These are phyloP conservation scores for Moesziomyces antarcticus DNA, from an alignment of 1,284 basidiomycete species.

Conservation along the genomic window DNA sequence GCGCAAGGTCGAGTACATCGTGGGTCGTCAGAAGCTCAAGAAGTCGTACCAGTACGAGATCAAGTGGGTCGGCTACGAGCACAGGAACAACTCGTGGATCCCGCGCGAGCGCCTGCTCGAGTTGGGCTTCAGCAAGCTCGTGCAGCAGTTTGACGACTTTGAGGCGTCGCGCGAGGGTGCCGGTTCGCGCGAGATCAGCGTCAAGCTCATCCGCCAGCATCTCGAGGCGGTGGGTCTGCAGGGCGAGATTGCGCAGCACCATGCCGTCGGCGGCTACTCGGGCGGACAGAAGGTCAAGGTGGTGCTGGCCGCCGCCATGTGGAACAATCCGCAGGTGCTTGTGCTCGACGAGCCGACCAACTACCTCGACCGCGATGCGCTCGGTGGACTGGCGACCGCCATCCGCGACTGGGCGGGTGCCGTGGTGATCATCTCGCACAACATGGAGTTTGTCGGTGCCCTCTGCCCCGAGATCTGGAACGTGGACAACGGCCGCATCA, in stretches of 20 bases:
- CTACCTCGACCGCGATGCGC: slow-evolving; percentile 76
- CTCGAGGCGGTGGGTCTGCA: slow-evolving; percentile 84
- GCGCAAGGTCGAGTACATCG: slow-evolving; percentile 86
- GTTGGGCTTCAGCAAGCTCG: slow-evolving; percentile 90
- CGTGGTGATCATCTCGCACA: slow-evolving; percentile 97
- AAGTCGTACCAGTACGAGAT: slow-evolving; percentile 92
- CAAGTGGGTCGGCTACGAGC: slow-evolving; percentile 94
- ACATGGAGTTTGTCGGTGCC: slow-evolving; percentile 70
- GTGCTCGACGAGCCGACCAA: slow-evolving; percentile 81
- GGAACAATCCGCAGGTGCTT: slow-evolving; percentile 67
- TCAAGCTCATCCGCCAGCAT: slow-evolving; percentile 66
- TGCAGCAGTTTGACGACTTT: slow-evolving; percentile 96
- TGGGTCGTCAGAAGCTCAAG: slow-evolving; percentile 98
- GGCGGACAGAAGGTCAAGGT: slow-evolving; percentile 94
- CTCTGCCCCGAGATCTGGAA: slow-evolving; percentile 73
- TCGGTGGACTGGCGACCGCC: slow-evolving; percentile 92
- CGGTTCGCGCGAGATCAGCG: slow-evolving; percentile 76
- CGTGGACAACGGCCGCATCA: slow-evolving; percentile 79
- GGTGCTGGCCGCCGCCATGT: slow-evolving; percentile 67
- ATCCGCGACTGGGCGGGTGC: slow-evolving; percentile 97
- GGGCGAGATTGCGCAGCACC: slow-evolving; percentile 70
- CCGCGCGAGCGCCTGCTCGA: slow-evolving; percentile 86
- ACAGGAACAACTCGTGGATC: slow-evolving; percentile 93
- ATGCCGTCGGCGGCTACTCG: slow-evolving; percentile 63
- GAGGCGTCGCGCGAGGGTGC: slow-evolving; percentile 80